Conservation (phyloP, 2,329 filamentous ascomycete genomes). For the Phyllosticta ampelicida region DNA sequence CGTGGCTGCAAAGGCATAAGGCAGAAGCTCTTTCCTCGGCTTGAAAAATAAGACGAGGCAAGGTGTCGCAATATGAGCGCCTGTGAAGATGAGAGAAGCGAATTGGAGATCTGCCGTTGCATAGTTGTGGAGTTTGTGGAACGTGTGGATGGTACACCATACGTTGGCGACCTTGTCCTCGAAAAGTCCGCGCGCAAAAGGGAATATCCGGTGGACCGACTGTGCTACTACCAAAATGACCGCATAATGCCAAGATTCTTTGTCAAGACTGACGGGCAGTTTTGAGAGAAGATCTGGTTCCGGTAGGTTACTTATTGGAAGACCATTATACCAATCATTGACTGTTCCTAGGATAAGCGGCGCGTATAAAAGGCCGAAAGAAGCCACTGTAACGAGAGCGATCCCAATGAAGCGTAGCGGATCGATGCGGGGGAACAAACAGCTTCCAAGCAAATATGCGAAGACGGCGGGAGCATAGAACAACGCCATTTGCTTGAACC, state of each 20-base stretch:
- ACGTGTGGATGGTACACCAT: constrained; percentile 86
- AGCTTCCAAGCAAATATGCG: constrained; percentile 78
- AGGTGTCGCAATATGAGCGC: constrained; percentile 65
- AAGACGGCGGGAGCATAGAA: constrained; percentile 95
- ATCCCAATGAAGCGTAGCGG: constrained; percentile 61
- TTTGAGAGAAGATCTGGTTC: constrained; percentile 52
- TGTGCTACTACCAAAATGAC: constrained; percentile 70
- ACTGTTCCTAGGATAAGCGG: constrained; percentile 64
- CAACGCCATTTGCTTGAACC: constrained; percentile 98
- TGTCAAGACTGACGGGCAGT: constrained; percentile 48
- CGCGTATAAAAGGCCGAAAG: constrained; percentile 65
- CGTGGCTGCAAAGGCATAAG: constrained; percentile 68
- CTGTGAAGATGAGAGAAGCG: constrained; percentile 62
- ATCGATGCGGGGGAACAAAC: constrained; percentile 63
- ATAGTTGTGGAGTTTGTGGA: constrained; percentile 75
- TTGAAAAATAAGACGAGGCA: constrained; percentile 70
- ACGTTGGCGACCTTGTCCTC: constrained; percentile 99
- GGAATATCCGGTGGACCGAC: constrained; percentile 84
- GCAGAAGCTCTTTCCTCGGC: constrained; percentile 66
- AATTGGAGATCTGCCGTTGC: constrained; percentile 62
- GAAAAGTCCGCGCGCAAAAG: constrained; percentile 89
- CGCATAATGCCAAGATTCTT: constrained; percentile 60
- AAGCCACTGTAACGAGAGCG: constrained; percentile 56
- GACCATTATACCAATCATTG: constrained; percentile 56
- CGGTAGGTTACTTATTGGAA: constrained; percentile 47